Evolutionary conservation across 768 basidiomycete species (phyloP).

Genomic region (Tylopilus rubrobrunneus): DNA sequence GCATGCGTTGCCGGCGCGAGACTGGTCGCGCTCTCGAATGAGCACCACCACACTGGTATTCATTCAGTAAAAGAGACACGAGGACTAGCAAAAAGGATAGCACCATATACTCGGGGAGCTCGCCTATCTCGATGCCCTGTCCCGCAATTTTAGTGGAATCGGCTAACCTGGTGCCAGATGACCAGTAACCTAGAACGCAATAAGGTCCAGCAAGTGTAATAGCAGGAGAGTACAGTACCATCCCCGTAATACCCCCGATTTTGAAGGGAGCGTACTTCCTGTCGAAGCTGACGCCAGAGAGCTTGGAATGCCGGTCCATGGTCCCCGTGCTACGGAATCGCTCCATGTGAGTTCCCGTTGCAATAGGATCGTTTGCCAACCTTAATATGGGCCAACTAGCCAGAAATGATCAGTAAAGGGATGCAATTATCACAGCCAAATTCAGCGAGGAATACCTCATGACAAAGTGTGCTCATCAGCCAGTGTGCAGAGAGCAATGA

Average conservation of each 20-base stretch:
- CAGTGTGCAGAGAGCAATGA: conserved; percentile 59
- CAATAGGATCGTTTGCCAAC: conserved; percentile 31
- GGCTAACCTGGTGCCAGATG: conserved; percentile 63
- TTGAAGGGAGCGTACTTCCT: conserved; percentile 69
- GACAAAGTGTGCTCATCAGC: conserved; percentile 76
- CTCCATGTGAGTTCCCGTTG: background rate
- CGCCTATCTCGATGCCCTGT: conserved; percentile 48
- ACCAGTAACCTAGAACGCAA: conserved; percentile 67
- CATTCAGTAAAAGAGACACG: background rate
- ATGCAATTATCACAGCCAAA: conserved; percentile 4
- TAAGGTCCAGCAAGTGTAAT: conserved; percentile 1
- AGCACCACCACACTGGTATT: conserved; percentile 71
- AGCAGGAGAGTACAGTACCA: conserved; percentile 39
- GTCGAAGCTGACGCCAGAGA: conserved; percentile 62
- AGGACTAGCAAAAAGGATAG: background rate
- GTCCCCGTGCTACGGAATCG: conserved; percentile 61
- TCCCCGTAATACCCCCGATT: conserved; percentile 78
- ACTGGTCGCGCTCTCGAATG: conserved; percentile 60
- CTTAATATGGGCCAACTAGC: conserved; percentile 79
- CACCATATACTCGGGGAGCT: conserved; percentile 79
- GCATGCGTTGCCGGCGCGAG: conserved; percentile 39
- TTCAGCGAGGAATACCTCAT: conserved; percentile 54
- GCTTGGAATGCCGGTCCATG: conserved; percentile 75
- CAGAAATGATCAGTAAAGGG: conserved; percentile 4
- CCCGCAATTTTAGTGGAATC: conserved; percentile 58